Conservation (phyloP, 1,284 basidiomycete genomes). For the Melanopsichium pennsylvanicum region DNA sequence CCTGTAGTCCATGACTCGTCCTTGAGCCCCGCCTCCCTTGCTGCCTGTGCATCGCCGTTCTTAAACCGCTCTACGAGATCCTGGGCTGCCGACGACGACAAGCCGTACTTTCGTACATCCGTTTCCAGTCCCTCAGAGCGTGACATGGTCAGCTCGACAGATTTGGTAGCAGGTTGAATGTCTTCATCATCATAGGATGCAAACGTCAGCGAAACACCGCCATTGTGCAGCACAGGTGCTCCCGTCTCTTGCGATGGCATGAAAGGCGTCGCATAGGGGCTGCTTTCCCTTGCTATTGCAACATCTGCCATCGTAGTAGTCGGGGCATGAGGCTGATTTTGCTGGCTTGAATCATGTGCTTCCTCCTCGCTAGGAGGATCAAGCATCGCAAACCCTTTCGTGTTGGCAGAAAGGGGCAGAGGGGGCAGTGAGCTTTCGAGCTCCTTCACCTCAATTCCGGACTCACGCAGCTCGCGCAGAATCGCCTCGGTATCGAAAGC, state of each 20-base stretch:
- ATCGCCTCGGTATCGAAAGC: slow-evolving; percentile 59
- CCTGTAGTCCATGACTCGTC: slow-evolving; percentile 10
- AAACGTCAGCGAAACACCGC: slow-evolving; percentile 48
- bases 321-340: not conserved
- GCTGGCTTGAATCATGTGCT: not conserved
- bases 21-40: not conserved
- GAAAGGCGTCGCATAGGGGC: not conserved
- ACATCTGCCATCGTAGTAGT: not conserved
- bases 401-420: slow-evolving; percentile 30
- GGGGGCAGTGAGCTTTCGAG: slow-evolving; percentile 57
- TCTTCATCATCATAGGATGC: slow-evolving; percentile 49
- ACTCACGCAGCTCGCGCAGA: slow-evolving; percentile 54
- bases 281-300: not conserved
- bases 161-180: slow-evolving; percentile 6
- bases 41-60: slow-evolving; percentile 2
- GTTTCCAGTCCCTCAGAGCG: not conserved
- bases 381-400: not conserved
- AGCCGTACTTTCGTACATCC: slow-evolving; percentile 11
- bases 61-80: slow-evolving; percentile 28
- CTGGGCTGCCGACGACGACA: slow-evolving; percentile 20
- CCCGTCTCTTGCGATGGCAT: not conserved
- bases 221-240: slow-evolving; percentile 1
- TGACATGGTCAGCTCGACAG: not conserved
- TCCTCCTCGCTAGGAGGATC: not conserved
- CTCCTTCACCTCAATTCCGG: slow-evolving; percentile 58